Conservation (phyloP, 371 early-diverging fungal species). For the Apophysomyces trapeziformis region DNA sequence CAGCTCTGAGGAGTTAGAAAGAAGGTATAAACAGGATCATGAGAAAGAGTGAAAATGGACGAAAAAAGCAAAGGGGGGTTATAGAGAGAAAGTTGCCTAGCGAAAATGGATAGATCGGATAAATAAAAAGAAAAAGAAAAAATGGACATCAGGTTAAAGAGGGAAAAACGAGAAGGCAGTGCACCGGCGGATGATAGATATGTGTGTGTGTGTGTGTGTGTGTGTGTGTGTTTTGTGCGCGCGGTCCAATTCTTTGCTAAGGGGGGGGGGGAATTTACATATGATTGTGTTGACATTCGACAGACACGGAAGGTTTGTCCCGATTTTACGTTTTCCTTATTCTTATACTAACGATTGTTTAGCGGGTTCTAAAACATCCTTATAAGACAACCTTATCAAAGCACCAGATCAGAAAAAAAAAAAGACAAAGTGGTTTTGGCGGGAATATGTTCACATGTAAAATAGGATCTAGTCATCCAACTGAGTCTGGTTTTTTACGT, state of each 20-base stretch:
- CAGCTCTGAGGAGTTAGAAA: background rate
- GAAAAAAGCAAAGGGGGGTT: no score
- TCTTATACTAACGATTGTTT: constrained; percentile 5
- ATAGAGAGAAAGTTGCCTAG: no score
- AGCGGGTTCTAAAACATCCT: background rate
- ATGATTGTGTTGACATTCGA: constrained; percentile 7
- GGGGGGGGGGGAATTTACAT: background rate
- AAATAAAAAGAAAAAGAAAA: no score
- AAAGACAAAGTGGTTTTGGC: background rate
- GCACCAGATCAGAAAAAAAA: constrained; percentile 1
- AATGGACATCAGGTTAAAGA: no score
- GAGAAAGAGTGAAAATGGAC: background rate
- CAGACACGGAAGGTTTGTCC: background rate
- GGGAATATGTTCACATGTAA: constrained; percentile 12
- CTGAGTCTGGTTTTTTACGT: background rate
- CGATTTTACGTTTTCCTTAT: background rate
- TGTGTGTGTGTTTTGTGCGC: background rate
- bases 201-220: no score
- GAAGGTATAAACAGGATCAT: background rate
- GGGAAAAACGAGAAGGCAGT: constrained; percentile 1
- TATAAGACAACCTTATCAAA: constrained; percentile 5
- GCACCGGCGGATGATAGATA: background rate
- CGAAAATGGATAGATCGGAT: no score
- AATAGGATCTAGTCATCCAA: no score
- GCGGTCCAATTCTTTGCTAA: constrained; percentile 5